Conservation (phyloP, 306 rosid species). For the Nissolia schottii region DNA sequence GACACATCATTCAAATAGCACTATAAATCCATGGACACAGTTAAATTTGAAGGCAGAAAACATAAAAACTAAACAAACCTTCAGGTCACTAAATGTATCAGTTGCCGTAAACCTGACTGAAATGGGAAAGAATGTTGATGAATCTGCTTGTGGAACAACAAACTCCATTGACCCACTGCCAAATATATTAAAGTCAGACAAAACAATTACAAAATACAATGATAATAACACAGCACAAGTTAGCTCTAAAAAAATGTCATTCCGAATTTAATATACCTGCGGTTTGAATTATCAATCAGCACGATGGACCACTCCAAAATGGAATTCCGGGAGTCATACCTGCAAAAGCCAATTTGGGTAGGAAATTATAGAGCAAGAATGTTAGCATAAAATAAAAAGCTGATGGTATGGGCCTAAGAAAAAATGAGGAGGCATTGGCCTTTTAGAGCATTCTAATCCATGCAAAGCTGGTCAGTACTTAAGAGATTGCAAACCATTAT, state of each 20-base stretch:
- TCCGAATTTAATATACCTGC: conserved; percentile 54
- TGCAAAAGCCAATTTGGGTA: conserved; percentile 32
- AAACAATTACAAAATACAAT: background rate
- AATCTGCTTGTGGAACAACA: conserved; percentile 83
- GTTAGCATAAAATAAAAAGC: background rate
- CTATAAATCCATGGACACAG: background rate
- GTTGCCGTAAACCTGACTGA: conserved; percentile 75
- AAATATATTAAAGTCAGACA: conserved; percentile 26
- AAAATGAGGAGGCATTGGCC: background rate
- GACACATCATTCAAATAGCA: background rate
- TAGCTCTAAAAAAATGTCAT: background rate
- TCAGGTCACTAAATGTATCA: conserved; percentile 78
- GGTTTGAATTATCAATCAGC: conserved; percentile 80
- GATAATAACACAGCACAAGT: background rate
- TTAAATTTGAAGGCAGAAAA: background rate
- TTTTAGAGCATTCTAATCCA: background rate
- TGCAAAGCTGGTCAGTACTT: background rate
- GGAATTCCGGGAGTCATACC: conserved; percentile 89
- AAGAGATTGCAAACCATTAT: background rate
- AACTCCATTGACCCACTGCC: conserved; percentile 94
- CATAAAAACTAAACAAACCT: conserved; percentile 44
- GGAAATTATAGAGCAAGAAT: background rate
- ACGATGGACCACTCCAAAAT: conserved; percentile 88
- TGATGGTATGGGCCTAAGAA: background rate
- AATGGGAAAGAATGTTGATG: conserved; percentile 85